Evolutionary conservation across 2,329 filamentous ascomycete species (phyloP), one percentile per base, ranked within the genome.

Genomic region (Ceratocystis cubensis): DNA sequence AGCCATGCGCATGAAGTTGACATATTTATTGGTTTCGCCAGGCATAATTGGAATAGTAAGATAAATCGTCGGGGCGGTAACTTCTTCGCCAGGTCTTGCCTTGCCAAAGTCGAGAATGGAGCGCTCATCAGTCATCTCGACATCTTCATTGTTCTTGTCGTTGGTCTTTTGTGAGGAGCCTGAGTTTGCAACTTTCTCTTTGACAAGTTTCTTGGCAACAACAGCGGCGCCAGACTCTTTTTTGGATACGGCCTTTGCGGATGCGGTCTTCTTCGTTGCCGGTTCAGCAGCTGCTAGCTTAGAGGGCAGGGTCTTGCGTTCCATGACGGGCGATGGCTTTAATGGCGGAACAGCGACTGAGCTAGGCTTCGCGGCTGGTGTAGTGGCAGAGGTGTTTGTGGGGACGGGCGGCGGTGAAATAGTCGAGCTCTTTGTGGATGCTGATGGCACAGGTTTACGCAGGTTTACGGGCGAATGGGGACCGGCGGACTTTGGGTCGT

Each of bases 1-100:
- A 10, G 95, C 94, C 76, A 97, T 81, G 57, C 91, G 89, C 72
- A 93, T 92, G 70, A 97, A 96, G 75, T 97, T 97, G 76, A 99
- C 85, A 69, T 95, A 93, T 70, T 93, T 91, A 74, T 96, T 96
- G 45, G 84, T 88, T 71, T 89, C 86, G 50, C 91, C 89, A 4
- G 71, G 70, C 67, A 87, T 84, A 48, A 99, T 81, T 0, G 89
- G 85, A 67, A 99, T 87, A 66, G 88, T 86, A 20, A 99, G 82
- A 65, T 95, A 83, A 69, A 99, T 96, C 3, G 85, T 96, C 50
- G 86, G 91, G 2, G 83, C 84, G 67, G 79, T 75, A 2, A 78
- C 75, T 70, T 88, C 84, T 61, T 84, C 81, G 37, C 83, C 84
- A 2, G 81, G 82, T 64, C 80, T 79, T 1, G 78, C 81, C 70